These are phyloP conservation scores for Luffa acutangula DNA, from an alignment of 306 rosid genomes.

Conservation along the genomic window DNA sequence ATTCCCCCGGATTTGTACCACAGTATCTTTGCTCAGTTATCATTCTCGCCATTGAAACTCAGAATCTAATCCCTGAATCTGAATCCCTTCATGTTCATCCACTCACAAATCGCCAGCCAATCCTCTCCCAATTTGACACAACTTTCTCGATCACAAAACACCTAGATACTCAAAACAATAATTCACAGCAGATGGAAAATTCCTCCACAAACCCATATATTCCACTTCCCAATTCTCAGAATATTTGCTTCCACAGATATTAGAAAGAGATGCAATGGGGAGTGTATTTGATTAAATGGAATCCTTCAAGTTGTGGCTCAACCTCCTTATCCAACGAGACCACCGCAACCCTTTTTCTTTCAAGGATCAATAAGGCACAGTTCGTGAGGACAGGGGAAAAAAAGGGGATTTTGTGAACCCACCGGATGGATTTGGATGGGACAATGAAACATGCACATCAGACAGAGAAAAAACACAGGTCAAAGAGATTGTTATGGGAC, in stretches of 20 bases:
- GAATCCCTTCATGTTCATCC: neutral
- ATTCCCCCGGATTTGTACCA: neutral
- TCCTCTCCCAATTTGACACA: neutral
- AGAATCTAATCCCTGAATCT: conserved; percentile 4
- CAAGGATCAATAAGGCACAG: neutral
- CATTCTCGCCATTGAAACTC: neutral
- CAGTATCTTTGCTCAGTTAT: neutral
- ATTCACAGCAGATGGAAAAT: neutral
- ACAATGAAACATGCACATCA: neutral
- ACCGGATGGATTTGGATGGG: conserved; percentile 8
- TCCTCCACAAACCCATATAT: neutral
- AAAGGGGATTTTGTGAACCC: neutral
- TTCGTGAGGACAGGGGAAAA: conserved; percentile 1
- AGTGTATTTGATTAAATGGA: neutral
- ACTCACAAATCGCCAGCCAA: neutral
- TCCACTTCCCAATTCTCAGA: neutral
- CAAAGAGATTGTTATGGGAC: conserved; percentile 15
- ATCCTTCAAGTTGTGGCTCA: conserved; percentile 1
- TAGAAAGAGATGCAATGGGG: neutral
- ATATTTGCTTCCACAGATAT: neutral
- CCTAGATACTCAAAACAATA: neutral
- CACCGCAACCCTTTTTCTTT: neutral
- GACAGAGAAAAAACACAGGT: conserved; percentile 11
- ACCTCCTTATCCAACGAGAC: conserved; percentile 6
- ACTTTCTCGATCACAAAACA: neutral